Evolutionary conservation across 306 rosid genomes (phyloP).

Genomic region (Cucumis cinereus): DNA sequence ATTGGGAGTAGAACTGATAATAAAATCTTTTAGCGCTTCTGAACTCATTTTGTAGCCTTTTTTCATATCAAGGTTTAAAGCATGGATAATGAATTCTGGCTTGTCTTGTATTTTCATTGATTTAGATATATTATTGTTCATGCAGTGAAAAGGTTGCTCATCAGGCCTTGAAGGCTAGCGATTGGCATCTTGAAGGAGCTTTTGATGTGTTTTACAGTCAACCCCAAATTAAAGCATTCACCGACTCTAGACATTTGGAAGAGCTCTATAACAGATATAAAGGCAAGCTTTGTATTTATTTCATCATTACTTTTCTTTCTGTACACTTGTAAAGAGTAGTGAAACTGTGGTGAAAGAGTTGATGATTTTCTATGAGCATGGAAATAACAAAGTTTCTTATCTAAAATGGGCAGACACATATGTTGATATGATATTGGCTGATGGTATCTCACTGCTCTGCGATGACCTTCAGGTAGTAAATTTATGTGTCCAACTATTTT

Average conservation of each 20-base stretch:
- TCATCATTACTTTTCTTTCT: not conserved
- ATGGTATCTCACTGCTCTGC: constrained; percentile 91
- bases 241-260: constrained; percentile 90
- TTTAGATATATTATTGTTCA: not conserved
- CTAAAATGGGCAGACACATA: constrained; percentile 46
- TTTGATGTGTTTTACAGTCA: constrained; percentile 94
- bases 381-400: not conserved
- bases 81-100: not conserved
- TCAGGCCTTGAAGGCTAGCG: constrained; percentile 81
- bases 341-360: not conserved
- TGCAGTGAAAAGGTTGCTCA: constrained; percentile 80
- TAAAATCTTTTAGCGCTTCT: not conserved
- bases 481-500: constrained; percentile 12
- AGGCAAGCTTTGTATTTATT: constrained; percentile 42
- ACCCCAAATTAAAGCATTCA: constrained; percentile 57
- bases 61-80: not conserved
- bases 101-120: not conserved
- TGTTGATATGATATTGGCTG: constrained; percentile 79
- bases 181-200: constrained; percentile 99
- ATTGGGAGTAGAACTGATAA: not conserved
- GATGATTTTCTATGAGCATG: not conserved
- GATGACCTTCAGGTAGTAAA: constrained; percentile 70
- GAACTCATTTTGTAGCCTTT: not conserved
- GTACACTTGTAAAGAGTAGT: not conserved
- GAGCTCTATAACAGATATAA: constrained; percentile 91